These are phyloP conservation scores for Orychophragmus violaceus DNA, from an alignment of 345 rosid genomes.

Conservation along the genomic window DNA sequence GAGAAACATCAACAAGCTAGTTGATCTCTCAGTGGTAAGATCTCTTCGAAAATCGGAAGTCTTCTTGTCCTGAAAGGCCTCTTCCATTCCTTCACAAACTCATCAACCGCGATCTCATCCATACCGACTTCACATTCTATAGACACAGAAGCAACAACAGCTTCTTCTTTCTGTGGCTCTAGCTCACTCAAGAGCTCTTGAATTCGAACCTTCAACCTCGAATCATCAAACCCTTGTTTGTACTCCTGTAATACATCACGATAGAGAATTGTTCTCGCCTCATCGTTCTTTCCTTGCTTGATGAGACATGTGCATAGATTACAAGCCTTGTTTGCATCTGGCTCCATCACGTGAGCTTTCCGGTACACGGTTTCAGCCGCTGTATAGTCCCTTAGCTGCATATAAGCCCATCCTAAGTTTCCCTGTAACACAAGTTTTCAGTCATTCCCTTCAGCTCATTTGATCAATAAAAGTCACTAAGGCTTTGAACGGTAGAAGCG, in stretches of 20 bases:
- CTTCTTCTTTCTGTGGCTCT: constrained; percentile 10
- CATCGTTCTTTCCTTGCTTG: constrained; percentile 48
- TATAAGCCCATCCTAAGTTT: constrained; percentile 94
- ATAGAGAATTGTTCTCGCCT: constrained; percentile 43
- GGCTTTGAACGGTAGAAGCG: no score
- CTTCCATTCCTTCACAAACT: constrained; percentile 55
- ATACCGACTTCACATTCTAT: constrained; percentile 28
- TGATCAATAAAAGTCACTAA: no score
- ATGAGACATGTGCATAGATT: constrained; percentile 68
- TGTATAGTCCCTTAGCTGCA: constrained; percentile 61
- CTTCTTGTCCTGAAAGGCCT: constrained; percentile 60
- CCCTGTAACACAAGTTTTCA: constrained; percentile 43
- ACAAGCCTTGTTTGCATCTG: constrained; percentile 89
- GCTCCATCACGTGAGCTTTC: constrained; percentile 75
- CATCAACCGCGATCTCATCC: constrained; percentile 52
- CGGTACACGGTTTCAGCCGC: constrained; percentile 71
- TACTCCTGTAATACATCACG: constrained; percentile 36
- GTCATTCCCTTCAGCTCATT: constrained; percentile 3
- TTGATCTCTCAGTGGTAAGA: constrained; percentile 75
- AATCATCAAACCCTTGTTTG: constrained; percentile 46
- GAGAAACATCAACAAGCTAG: constrained; percentile 55
- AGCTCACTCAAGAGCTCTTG: constrained; percentile 46
- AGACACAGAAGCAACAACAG: background rate
- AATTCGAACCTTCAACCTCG: constrained; percentile 44
- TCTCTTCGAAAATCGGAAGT: constrained; percentile 85